Conservation (phyloP, 2,329 filamentous ascomycete species). For the Cladosporium cucumerinum region DNA sequence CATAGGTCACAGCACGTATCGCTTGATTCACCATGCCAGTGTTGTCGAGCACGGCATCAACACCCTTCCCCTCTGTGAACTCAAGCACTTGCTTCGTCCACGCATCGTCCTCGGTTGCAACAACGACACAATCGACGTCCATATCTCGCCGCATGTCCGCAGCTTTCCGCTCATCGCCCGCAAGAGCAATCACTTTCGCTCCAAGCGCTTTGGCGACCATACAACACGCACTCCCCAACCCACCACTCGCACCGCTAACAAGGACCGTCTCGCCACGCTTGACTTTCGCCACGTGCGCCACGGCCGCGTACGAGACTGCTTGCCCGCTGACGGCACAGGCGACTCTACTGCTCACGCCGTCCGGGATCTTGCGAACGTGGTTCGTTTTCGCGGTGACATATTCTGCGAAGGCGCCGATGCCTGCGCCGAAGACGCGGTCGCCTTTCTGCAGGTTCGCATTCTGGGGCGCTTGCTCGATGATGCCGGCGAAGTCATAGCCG, state of each 20-base stretch:
- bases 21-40: constrained; percentile 56
- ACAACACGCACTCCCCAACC: constrained; percentile 54
- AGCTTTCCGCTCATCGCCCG: constrained; percentile 46
- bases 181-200: constrained; percentile 53
- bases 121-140: constrained; percentile 31
- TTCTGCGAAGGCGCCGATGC: constrained; percentile 53
- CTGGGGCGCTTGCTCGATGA: constrained; percentile 40
- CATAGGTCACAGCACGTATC: constrained; percentile 53
- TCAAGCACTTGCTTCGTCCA: constrained; percentile 54
- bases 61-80: constrained; percentile 49
- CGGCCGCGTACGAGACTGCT: constrained; percentile 53
- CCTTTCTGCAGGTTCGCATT: constrained; percentile 39
- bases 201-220: constrained; percentile 55
- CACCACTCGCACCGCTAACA: constrained; percentile 56
- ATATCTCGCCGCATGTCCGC: constrained; percentile 27
- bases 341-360: constrained; percentile 44
- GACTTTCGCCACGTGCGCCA: constrained; percentile 43
- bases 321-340: constrained; percentile 55
- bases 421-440: constrained; percentile 54
- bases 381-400: constrained; percentile 44
- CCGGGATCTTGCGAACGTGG: constrained; percentile 46
- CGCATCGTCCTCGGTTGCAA: constrained; percentile 45
- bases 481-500: constrained; percentile 60
- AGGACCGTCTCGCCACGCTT: constrained; percentile 49
- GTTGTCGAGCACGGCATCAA: constrained; percentile 57